phyloP scores from a whole-genome alignment of 495 filamentous ascomycete species.

The Monascus purpureus region DNA sequence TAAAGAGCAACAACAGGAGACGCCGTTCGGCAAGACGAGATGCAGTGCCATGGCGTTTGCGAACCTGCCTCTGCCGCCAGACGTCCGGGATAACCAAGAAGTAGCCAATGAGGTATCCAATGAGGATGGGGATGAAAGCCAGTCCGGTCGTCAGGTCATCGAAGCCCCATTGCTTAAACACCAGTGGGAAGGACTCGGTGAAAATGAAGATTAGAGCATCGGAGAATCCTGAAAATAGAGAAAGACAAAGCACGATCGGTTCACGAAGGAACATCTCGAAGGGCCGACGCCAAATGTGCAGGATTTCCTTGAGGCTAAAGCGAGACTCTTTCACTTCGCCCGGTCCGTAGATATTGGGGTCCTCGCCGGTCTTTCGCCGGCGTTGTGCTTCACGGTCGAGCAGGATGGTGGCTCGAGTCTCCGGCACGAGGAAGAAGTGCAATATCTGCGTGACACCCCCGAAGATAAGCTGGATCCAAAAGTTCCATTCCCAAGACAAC shows the following conservation, averaged over 20 bases:
- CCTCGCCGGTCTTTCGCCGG: conserved; percentile 33
- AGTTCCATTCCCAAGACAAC: conserved; percentile 51
- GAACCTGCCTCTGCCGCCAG: conserved; percentile 23
- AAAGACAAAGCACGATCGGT: conserved; percentile 48
- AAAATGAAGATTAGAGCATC: conserved; percentile 60
- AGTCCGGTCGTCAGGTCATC: conserved; percentile 32
- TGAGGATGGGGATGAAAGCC: conserved; percentile 36
- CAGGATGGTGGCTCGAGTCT: conserved; percentile 48
- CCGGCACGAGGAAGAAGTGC: conserved; percentile 50
- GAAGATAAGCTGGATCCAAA: conserved; percentile 62
- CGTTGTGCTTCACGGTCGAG: conserved; percentile 47
- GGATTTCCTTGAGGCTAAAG: conserved; percentile 33
- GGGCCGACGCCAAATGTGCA: conserved; percentile 44
- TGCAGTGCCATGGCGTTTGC: conserved; percentile 19
- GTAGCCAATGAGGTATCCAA: conserved; percentile 50
- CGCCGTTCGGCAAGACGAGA: conserved; percentile 37
- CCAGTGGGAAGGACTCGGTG: conserved; percentile 42
- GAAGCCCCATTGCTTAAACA: conserved; percentile 45
- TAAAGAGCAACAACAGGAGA: conserved; percentile 33
- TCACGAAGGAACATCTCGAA: conserved; percentile 57
- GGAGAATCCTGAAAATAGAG: conserved; percentile 49
- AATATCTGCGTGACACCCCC: conserved; percentile 47
- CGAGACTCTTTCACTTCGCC: conserved; percentile 32
- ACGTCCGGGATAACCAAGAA: conserved; percentile 44
- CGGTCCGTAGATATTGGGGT: conserved; percentile 34